These are phyloP conservation scores for Aspergillus saccharolyticus DNA, from an alignment of 495 filamentous ascomycete genomes.

Conservation along the genomic window DNA sequence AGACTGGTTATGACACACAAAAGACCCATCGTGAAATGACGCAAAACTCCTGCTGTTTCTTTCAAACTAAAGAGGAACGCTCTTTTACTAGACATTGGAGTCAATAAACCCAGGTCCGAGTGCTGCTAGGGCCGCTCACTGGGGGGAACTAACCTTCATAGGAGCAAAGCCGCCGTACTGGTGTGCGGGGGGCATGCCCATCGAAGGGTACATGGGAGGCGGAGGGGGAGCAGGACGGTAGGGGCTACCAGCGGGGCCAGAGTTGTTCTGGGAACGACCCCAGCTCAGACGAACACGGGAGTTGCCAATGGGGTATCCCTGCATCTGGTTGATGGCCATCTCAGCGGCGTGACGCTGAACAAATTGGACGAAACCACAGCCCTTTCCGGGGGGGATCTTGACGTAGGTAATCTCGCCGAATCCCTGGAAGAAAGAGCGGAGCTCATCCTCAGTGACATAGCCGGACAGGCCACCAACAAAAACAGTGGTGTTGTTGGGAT, in stretches of 20 bases:
- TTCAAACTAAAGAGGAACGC: slow-evolving; percentile 42
- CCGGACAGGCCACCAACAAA: slow-evolving; percentile 97
- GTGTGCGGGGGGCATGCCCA: slow-evolving; percentile 74
- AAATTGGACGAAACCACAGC: slow-evolving; percentile 98
- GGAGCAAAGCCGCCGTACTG: slow-evolving; percentile 69
- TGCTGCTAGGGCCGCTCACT: neutral
- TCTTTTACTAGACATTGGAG: slow-evolving; percentile 28
- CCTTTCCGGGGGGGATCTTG: slow-evolving; percentile 99
- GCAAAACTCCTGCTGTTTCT: slow-evolving; percentile 47
- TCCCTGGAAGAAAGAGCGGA: slow-evolving; percentile 98
- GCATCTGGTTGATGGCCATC: slow-evolving; percentile 99
- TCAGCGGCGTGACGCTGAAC: slow-evolving; percentile 98
- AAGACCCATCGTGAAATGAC: slow-evolving; percentile 44
- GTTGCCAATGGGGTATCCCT: slow-evolving; percentile 98
- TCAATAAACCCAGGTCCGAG: slow-evolving; percentile 11
- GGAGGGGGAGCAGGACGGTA: slow-evolving; percentile 95
- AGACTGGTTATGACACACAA: slow-evolving; percentile 43
- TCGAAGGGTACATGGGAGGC: slow-evolving; percentile 77
- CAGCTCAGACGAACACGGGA: slow-evolving; percentile 95
- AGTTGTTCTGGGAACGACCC: slow-evolving; percentile 99
- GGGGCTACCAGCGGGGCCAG: slow-evolving; percentile 91
- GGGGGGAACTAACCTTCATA: slow-evolving; percentile 59
- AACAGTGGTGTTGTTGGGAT: slow-evolving; percentile 99
- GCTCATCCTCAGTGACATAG: slow-evolving; percentile 98
- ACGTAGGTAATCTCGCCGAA: slow-evolving; percentile 99